phyloP scores from a whole-genome alignment of 129 eudicot species.

The Tagetes erecta region DNA sequence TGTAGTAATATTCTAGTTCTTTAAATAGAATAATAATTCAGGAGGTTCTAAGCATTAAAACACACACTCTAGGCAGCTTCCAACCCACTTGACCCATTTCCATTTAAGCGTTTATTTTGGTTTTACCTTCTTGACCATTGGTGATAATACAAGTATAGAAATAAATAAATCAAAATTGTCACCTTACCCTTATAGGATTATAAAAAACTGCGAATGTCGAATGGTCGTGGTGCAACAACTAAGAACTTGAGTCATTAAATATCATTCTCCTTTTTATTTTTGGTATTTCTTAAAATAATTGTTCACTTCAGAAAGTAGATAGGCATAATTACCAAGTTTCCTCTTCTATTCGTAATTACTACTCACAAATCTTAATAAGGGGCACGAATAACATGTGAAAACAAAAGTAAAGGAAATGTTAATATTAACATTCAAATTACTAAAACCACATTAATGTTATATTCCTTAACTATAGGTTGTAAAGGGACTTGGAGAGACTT shows the following conservation, averaged over 20 bases:
- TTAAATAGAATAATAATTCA: not conserved
- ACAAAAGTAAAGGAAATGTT: not conserved
- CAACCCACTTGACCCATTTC: not conserved
- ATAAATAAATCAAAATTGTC: not conserved
- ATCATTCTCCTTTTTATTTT: not conserved
- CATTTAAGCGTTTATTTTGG: not conserved
- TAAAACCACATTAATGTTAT: not conserved
- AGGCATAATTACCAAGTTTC: not conserved
- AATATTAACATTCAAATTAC: not conserved
- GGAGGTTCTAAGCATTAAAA: not conserved
- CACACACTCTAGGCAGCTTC: not conserved
- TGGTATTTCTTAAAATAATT: not conserved
- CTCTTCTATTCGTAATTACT: not conserved
- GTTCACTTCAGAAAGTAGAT: not conserved
- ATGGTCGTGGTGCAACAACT: not conserved
- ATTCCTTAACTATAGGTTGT: conserved; percentile 52
- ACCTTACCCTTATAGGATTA: not conserved
- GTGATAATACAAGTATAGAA: not conserved
- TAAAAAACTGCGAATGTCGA: not conserved
- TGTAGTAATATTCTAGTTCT: not conserved
- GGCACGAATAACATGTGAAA: not conserved
- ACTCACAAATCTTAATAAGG: not conserved
- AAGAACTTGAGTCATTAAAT: not conserved
- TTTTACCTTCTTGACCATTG: not conserved
- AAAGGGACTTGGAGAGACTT: conserved; percentile 92